A percentile compares a stretch with the other conserved stretches of the same genome.
Evolutionary conservation across 352 stramenopile genomes (phyloP).

Genomic region (Phytophthora crassamura): DNA sequence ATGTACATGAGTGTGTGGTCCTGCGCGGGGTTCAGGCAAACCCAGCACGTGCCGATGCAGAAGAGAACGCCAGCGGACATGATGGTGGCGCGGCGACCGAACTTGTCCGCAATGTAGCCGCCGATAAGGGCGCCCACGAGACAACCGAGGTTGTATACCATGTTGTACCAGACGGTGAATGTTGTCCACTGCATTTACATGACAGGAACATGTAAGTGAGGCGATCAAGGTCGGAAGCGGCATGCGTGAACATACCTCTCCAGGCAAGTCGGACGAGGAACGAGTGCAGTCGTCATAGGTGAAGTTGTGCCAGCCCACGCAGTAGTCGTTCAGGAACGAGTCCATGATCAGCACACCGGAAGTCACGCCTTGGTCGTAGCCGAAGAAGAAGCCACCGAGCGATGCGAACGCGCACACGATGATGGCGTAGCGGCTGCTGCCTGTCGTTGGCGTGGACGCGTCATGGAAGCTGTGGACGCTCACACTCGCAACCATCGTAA

Average conservation of each 20-base stretch:
- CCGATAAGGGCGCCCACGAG: constrained; percentile 42
- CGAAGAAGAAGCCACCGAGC: constrained; percentile 38
- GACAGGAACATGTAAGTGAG: too few relatives aligned
- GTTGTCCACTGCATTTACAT: constrained; percentile 23
- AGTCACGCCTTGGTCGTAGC: constrained; percentile 37
- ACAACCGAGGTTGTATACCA: constrained; percentile 47
- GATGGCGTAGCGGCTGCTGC: constrained; percentile 44
- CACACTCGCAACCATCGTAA: constrained; percentile 21
- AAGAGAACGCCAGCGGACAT: constrained; percentile 39
- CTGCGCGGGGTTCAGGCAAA: constrained; percentile 24
- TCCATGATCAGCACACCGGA: constrained; percentile 41
- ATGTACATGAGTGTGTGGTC: constrained; percentile 34
- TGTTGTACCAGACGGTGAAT: constrained; percentile 43
- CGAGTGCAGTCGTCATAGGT: constrained; percentile 34
- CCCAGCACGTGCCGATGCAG: constrained; percentile 41
- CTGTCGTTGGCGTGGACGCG: constrained; percentile 32
- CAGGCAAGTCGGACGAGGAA: constrained; percentile 27
- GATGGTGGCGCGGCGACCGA: constrained; percentile 36
- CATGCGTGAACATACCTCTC: not conserved
- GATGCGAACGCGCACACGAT: constrained; percentile 35
- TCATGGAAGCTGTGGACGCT: constrained; percentile 32
- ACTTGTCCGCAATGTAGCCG: constrained; percentile 35
- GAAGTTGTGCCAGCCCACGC: constrained; percentile 41
- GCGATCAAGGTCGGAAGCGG: too few relatives aligned
- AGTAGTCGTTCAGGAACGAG: constrained; percentile 46